These are phyloP conservation scores for Rhododendron griersonianum DNA, from an alignment of 148 eudicot species.

Conservation along the genomic window DNA sequence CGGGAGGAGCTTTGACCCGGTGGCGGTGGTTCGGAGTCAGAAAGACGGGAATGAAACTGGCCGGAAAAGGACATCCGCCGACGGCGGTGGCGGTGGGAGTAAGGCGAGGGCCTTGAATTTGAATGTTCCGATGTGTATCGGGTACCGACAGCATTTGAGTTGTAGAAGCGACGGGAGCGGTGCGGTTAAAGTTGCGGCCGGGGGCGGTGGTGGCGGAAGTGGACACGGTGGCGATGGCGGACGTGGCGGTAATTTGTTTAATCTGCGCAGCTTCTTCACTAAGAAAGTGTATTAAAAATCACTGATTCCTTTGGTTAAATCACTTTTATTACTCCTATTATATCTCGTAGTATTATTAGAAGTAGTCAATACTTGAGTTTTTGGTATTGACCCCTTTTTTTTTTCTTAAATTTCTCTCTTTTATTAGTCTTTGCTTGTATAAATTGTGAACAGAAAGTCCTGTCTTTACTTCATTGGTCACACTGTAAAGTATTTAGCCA, in stretches of 20 bases:
- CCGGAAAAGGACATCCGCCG: conserved; percentile 18
- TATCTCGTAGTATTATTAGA: not conserved
- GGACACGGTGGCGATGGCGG: conserved; percentile 24
- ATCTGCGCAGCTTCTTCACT: conserved; percentile 56
- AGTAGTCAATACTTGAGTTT: not conserved
- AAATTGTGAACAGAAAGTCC: not conserved
- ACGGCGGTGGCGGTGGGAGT: not conserved
- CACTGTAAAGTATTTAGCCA: conserved; percentile 1
- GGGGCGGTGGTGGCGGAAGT: conserved; percentile 16
- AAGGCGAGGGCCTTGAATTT: conserved; percentile 43
- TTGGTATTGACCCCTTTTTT: not conserved
- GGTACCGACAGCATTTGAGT: conserved; percentile 49
- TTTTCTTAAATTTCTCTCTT: too few species aligned
- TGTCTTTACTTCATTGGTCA: not conserved
- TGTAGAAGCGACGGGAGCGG: conserved; percentile 46
- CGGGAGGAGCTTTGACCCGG: conserved; percentile 15
- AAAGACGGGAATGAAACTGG: conserved; percentile 23
- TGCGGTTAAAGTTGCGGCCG: conserved; percentile 10
- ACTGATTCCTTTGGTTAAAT: not conserved
- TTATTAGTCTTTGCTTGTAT: not conserved
- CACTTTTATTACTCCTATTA: not conserved
- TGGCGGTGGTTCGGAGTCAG: conserved; percentile 14
- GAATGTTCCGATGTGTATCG: conserved; percentile 73
- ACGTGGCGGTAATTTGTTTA: conserved; percentile 55
- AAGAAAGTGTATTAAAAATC: conserved; percentile 59